phyloP scores from a whole-genome alignment of 1,139 yeast species.

The Candida buenavistaensis region DNA sequence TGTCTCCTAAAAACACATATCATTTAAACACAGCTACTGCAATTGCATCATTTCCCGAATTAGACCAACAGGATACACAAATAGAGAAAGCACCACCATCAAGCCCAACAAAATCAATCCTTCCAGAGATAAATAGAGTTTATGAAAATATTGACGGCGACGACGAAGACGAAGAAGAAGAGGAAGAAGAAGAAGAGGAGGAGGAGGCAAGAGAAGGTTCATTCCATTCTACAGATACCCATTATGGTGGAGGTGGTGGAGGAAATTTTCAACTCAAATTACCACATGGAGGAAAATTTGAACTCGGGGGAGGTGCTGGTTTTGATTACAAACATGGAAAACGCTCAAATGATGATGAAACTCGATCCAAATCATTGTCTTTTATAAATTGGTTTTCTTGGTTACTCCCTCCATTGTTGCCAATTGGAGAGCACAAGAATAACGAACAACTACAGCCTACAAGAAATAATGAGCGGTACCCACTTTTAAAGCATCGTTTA shows the following conservation, averaged over 20 bases:
- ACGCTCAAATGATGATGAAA: slow-evolving; percentile 9
- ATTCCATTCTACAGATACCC: slow-evolving; percentile 16
- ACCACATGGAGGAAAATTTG: slow-evolving; percentile 25
- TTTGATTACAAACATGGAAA: slow-evolving; percentile 22
- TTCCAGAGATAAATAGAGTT: slow-evolving; percentile 10
- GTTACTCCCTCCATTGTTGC: slow-evolving; percentile 25
- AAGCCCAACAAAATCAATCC: slow-evolving; percentile 3
- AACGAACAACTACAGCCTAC: neutral
- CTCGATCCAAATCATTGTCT: neutral
- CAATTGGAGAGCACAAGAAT: slow-evolving; percentile 11
- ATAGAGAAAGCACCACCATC: slow-evolving; percentile 1
- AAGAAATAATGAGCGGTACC: slow-evolving; percentile 11
- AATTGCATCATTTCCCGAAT: slow-evolving; percentile 20
- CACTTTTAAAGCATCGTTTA: slow-evolving; percentile 13
- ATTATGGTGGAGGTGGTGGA: slow-evolving; percentile 29
- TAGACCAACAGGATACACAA: slow-evolving; percentile 5
- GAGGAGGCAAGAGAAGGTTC: slow-evolving; percentile 7
- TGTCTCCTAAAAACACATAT: slow-evolving; percentile 42
- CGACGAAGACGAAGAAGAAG: slow-evolving; percentile 6
- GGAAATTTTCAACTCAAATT: slow-evolving; percentile 24
- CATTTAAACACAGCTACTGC: slow-evolving; percentile 36
- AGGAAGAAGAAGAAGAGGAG: slow-evolving; percentile 2
- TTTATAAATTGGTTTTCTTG: slow-evolving; percentile 23
- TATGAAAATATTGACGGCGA: slow-evolving; percentile 9
- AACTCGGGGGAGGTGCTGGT: slow-evolving; percentile 32